These are phyloP conservation scores for Calycina marina DNA, from an alignment of 2,329 filamentous ascomycete genomes.

Conservation along the genomic window DNA sequence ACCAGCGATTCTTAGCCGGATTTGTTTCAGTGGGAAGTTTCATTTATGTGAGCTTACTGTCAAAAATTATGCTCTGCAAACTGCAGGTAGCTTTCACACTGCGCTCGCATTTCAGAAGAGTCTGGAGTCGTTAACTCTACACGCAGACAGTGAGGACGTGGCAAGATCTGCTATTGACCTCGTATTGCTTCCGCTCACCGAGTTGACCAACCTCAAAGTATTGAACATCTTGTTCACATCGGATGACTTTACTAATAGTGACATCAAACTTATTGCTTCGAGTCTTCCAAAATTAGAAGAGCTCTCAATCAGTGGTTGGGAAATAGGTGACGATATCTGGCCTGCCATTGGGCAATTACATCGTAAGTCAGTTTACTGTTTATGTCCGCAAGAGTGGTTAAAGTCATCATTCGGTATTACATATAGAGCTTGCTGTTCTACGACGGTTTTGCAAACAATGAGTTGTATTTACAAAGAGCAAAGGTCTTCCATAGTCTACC, in stretches of 20 bases:
- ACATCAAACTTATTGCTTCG: conserved; percentile 33
- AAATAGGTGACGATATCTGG: conserved; percentile 34
- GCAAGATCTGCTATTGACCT: conserved; percentile 32
- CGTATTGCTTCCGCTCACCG: conserved; percentile 35
- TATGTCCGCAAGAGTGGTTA: no score
- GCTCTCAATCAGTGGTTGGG: conserved; percentile 39
- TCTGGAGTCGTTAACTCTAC: conserved; percentile 31
- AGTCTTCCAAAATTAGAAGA: conserved; percentile 33
- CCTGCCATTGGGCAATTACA: no score
- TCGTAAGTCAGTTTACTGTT: background rate
- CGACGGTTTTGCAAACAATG: no score
- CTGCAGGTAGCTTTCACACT: conserved; percentile 35
- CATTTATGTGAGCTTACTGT: conserved; percentile 33
- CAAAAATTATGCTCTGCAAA: conserved; percentile 31
- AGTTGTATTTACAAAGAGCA: background rate
- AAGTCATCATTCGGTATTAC: no score
- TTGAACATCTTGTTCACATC: conserved; percentile 37
- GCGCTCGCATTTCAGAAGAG: conserved; percentile 34
- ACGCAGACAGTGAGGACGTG: conserved; percentile 31
- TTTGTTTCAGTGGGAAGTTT: conserved; percentile 32
- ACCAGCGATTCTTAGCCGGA: conserved; percentile 34
- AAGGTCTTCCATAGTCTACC: no score
- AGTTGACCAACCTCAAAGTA: conserved; percentile 34
- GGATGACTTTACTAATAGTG: conserved; percentile 33
- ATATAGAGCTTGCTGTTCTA: no score